Base-by-base conservation (phyloP, 768 basidiomycete species). In the Boletus bicolor region DNA sequence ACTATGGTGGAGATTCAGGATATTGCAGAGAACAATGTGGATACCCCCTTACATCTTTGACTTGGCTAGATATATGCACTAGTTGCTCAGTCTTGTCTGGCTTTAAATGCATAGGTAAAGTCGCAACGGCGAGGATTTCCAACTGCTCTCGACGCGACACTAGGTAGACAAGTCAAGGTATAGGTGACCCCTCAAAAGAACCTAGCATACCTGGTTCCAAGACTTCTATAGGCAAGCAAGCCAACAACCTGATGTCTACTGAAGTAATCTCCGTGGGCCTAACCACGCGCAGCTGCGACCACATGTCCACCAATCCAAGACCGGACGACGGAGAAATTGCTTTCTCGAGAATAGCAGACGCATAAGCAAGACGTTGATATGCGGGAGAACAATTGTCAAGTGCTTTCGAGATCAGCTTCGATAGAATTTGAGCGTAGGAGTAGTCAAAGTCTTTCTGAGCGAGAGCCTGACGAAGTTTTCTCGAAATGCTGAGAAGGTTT, bases 271-370 rank as follows among this genome's bases (percentile, higher is more conserved):
- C 63, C 44, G 44, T 54, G 38, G 43, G 47, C 55, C 50, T 54
- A 19, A 62, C 61, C 12, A 41, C 38, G 11, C 64, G 77, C 52
- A 85, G 69, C 7, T 66, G 68, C 12, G 77, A 74, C 93, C 93
- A 96, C 36, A 96, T 81, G 21, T 85, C 77, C 19, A 80, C 72
- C 67, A 94, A 73, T 24, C 87, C 89, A 26, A 83, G 75, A 5
- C 95, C 94, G n/a, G 82, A 79, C 7, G 83, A 82, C 15, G 85
- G 78, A 3, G 80, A 81, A 15, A 89, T 75, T 4, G 75, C 64
- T 5, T 76, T 69, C 37, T 77, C 73, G 4, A 95, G 73, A 7
- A 64, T 62, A 34, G 72, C 54, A 7, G 74, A 73, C 28, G 68
- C 61, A n/a, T 51, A 47, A 9, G 61, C 62, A 32, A 84, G 63